Percentiles rank a stretch among this genome's conserved stretches.
Evolutionary conservation across 805 yeast species (phyloP).

Genomic region (Starmerella potacharoeniae): DNA sequence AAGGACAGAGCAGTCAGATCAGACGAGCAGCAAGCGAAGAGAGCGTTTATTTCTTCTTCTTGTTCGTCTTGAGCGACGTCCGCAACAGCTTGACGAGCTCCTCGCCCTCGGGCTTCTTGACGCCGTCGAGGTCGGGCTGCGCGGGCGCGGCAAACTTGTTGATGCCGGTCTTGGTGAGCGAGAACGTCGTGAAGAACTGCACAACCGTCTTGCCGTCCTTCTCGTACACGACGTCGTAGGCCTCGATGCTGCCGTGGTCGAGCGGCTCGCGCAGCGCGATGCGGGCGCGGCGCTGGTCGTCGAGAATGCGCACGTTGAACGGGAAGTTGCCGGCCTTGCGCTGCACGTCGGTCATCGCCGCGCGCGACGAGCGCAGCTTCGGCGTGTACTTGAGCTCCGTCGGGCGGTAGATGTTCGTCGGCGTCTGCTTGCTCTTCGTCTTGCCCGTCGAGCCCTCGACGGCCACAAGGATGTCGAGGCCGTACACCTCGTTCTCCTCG

Average conservation of each 20-base stretch:
- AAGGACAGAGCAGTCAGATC: too few relatives aligned
- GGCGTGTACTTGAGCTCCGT: slow-evolving; percentile 54
- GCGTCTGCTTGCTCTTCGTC: slow-evolving; percentile 46
- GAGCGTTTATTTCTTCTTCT: slow-evolving; percentile 34
- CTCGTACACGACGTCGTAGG: slow-evolving; percentile 59
- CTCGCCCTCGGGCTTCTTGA: slow-evolving; percentile 42
- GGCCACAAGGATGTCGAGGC: slow-evolving; percentile 58
- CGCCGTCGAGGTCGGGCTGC: slow-evolving; percentile 39
- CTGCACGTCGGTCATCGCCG: slow-evolving; percentile 55
- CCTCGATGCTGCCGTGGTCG: slow-evolving; percentile 52
- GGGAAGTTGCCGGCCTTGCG: slow-evolving; percentile 59
- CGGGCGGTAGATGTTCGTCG: slow-evolving; percentile 61
- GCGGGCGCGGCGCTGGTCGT: slow-evolving; percentile 59
- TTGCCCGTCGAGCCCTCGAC: slow-evolving; percentile 44
- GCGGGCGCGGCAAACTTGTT: slow-evolving; percentile 49
- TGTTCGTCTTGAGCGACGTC: slow-evolving; percentile 38
- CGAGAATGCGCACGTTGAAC: slow-evolving; percentile 51
- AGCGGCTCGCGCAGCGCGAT: slow-evolving; percentile 64
- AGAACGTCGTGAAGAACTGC: slow-evolving; percentile 65
- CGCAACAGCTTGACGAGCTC: slow-evolving; percentile 38
- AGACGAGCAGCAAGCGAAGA: background rate
- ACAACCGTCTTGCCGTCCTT: slow-evolving; percentile 56
- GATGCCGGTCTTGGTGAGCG: slow-evolving; percentile 60
- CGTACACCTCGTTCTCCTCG: slow-evolving; percentile 67
- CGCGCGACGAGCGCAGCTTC: slow-evolving; percentile 60